Base-by-base conservation (phyloP, 2,329 filamentous ascomycete genomes). In the Stachybotrys echinatus region DNA sequence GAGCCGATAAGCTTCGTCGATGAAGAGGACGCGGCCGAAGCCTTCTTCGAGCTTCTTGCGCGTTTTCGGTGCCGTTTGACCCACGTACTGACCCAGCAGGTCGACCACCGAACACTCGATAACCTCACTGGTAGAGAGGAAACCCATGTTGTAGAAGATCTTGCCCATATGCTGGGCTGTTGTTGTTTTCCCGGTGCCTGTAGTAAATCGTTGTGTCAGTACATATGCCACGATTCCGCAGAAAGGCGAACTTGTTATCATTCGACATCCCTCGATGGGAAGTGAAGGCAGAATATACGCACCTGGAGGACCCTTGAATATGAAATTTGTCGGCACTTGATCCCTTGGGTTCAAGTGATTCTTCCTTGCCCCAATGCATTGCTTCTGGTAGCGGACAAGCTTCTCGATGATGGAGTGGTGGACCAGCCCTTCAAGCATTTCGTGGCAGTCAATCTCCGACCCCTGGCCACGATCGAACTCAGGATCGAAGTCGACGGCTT, bases 91-190 rank as follows among this genome's bases (percentile, higher is more conserved):
- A 0, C 81, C 85, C 2, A 89, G 70, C 0, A 89, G 62, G 38
- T 88, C 83, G 0, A 79, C 79, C 0, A 82, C 81, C 0, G 85
- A 88, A 49, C 74, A 77, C 53, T 87, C 81, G 0, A 82, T 60
- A 0, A 88, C 82, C 42, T 84, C 77, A 0, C 72, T 73, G 0
- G 72, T 70, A 0, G 78, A 65, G 0, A 89, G 67, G 47, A 89
- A 77, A 0, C 84, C 84, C 73, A 89, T 79, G 58, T 88, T 80
- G 59, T 86, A 88, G 59, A 79, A 89, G 0, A 89, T 68, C 53
- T 86, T 76, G 4, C 85, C 85, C 73, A 89, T 85, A 50, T 81
- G 83, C 39, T 74, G 68, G 0, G 86, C 87, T 0, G 71, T 87
- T 0, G 80, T 81, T 0, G 84, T 88, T 58, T 89, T 89, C 0